Conservation (phyloP, 1,284 basidiomycete genomes). For the Boletus hoseneyae region DNA sequence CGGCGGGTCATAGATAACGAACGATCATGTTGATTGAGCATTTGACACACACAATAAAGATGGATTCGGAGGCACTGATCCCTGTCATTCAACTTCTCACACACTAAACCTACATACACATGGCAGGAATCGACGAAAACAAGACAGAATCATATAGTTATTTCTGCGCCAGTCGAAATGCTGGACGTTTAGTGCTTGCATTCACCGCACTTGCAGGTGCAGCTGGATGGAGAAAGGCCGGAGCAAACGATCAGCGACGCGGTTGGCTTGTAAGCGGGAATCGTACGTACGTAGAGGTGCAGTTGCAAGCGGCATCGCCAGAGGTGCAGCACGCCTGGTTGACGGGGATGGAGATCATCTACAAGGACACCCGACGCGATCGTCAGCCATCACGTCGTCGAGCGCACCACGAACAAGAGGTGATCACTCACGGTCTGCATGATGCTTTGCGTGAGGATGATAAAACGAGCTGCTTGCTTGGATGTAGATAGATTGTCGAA, state of each 20-base stretch:
- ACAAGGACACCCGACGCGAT: not conserved
- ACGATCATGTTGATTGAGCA: too few relatives aligned
- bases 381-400: not conserved
- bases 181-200: constrained; percentile 5
- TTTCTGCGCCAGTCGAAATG: too few relatives aligned
- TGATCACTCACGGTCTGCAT: constrained; percentile 23
- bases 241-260: not conserved
- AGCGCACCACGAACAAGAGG: not conserved
- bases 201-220: constrained; percentile 3
- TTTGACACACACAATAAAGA: too few relatives aligned
- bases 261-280: not conserved
- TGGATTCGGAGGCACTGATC: too few relatives aligned
- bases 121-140: too few relatives aligned
- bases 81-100: too few relatives aligned
- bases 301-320: constrained; percentile 9
- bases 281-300: constrained; percentile 10
- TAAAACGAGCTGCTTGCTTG: constrained; percentile 2
- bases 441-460: not conserved
- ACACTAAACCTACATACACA: too few relatives aligned
- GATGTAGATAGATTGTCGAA: constrained; percentile 1
- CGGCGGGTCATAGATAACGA: too few relatives aligned
- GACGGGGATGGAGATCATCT: constrained; percentile 22
- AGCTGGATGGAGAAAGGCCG: not conserved
- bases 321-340: constrained; percentile 26
- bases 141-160: too few relatives aligned